Evolutionary conservation across 345 rosid genomes (phyloP).

Genomic region (Lepidium sativum): DNA sequence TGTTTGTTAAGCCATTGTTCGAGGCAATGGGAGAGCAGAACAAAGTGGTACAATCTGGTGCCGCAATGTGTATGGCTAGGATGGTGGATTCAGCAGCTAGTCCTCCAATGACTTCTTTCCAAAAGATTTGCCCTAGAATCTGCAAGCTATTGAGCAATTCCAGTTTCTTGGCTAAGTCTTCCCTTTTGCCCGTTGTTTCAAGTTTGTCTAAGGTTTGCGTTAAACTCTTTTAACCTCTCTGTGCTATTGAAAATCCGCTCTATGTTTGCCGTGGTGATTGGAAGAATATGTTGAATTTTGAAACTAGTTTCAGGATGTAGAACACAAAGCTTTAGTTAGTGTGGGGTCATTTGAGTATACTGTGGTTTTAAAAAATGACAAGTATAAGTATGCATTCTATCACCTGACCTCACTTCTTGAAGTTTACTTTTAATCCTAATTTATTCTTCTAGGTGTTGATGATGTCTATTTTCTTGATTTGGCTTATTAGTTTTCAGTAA

Average conservation of each 20-base stretch:
- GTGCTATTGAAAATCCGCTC: not conserved
- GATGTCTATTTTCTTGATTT: not conserved
- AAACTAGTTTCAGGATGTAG: not conserved
- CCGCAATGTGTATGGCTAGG: constrained; percentile 83
- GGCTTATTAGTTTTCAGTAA: not conserved
- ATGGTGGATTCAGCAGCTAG: constrained; percentile 70
- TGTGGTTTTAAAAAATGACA: not conserved
- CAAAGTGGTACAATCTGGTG: constrained; percentile 83
- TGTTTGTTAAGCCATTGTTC: constrained; percentile 81
- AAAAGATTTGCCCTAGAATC: constrained; percentile 84
- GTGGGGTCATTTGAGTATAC: not conserved
- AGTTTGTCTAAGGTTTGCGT: constrained; percentile 74
- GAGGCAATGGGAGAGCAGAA: constrained; percentile 99
- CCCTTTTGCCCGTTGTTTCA: constrained; percentile 72
- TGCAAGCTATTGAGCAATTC: constrained; percentile 80
- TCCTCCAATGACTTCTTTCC: constrained; percentile 55
- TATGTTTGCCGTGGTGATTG: not conserved
- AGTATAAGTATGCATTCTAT: not conserved
- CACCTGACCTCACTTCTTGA: constrained; percentile 8
- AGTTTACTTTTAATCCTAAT: not conserved
- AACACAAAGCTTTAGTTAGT: not conserved
- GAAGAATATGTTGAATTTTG: not conserved
- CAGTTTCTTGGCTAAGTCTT: constrained; percentile 71
- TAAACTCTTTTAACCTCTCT: not conserved
- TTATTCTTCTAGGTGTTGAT: not conserved